Conservation (phyloP, 1,284 basidiomycete species). For the Lentinula novae-zelandiae region DNA sequence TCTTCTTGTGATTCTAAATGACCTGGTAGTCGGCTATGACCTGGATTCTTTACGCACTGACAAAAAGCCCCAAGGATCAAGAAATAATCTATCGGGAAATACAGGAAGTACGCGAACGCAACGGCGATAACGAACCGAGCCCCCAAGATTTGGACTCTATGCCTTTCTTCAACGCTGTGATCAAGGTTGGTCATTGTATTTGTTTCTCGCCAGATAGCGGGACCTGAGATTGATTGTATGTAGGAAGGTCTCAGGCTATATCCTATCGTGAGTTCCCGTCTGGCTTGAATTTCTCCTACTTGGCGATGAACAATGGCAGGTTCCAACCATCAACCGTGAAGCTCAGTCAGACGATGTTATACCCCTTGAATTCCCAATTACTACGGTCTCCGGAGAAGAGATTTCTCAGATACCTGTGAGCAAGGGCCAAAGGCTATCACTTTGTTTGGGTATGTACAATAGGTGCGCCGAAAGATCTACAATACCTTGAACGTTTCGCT, state of each 20-base stretch:
- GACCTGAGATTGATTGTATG: neutral
- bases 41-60: slow-evolving; percentile 23
- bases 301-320: neutral
- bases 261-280: slow-evolving; percentile 14
- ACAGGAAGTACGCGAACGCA: slow-evolving; percentile 14
- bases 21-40: slow-evolving; percentile 10
- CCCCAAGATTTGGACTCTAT: slow-evolving; percentile 27
- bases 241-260: slow-evolving; percentile 20
- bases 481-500: too few relatives aligned
- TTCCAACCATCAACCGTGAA: slow-evolving; percentile 9
- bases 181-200: slow-evolving; percentile 18
- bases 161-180: slow-evolving; percentile 19
- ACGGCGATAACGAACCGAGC: slow-evolving; percentile 17
- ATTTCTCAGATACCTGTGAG: slow-evolving; percentile 16
- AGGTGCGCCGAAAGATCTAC: slow-evolving; percentile 8
- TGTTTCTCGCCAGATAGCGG: neutral
- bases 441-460: slow-evolving; percentile 16
- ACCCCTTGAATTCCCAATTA: slow-evolving; percentile 16
- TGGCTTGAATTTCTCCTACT: neutral
- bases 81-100: slow-evolving; percentile 22
- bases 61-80: slow-evolving; percentile 22
- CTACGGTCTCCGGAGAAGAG: slow-evolving; percentile 13
- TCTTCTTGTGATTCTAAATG: too few relatives aligned
- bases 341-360: slow-evolving; percentile 20
- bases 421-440: slow-evolving; percentile 15